Conservation (phyloP, 1,139 yeast genomes). For the Geotrichum aggregatum region DNA sequence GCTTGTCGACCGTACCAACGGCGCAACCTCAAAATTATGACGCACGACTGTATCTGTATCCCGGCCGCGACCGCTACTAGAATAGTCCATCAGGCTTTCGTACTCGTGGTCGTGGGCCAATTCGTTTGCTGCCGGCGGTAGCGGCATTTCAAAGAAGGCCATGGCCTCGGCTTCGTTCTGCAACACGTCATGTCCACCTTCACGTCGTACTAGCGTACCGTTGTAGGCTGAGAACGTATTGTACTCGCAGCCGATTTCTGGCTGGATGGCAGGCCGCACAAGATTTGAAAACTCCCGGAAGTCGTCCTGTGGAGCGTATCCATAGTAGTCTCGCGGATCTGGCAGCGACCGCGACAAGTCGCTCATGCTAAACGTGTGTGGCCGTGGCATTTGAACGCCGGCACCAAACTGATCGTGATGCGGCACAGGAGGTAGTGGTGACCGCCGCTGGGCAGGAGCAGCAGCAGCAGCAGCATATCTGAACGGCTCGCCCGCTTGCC, state of each 20-base stretch:
- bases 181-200: too few species aligned
- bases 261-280: too few species aligned
- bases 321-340: not conserved
- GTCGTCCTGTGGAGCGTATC: too few species aligned
- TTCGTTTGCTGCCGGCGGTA: slow-evolving; percentile 2
- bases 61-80: not conserved
- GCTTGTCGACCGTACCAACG: not conserved
- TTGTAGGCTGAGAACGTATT: too few species aligned
- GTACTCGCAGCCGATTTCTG: too few species aligned
- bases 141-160: slow-evolving; percentile 10
- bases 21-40: not conserved
- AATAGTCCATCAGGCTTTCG: not conserved
- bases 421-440: slow-evolving; percentile 4
- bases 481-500: too few species aligned
- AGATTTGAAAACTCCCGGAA: too few species aligned
- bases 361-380: not conserved
- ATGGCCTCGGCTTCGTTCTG: not conserved
- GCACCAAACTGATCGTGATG: not conserved
- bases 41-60: not conserved
- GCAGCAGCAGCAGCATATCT: too few species aligned
- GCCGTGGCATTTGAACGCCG: not conserved
- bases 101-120: not conserved
- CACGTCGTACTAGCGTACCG: too few species aligned
- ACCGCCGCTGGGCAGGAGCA: not conserved
- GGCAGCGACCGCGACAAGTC: not conserved